Percentiles rank a stretch among this genome's conserved stretches.
These are phyloP conservation scores for Darksidea phi DNA, from an alignment of 495 filamentous ascomycete genomes.

Conservation along the genomic window DNA sequence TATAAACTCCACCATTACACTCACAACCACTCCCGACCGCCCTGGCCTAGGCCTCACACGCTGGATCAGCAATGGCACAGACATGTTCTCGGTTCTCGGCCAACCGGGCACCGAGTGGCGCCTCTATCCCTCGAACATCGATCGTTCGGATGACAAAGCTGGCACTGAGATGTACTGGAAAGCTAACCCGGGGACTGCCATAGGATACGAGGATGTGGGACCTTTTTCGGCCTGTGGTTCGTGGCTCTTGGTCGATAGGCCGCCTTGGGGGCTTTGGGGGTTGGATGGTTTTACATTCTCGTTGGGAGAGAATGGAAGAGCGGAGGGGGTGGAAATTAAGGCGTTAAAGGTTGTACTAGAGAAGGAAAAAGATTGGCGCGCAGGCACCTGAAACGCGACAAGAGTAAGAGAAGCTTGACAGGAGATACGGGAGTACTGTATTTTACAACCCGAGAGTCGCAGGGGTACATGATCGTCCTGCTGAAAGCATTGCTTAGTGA, in stretches of 20 bases:
- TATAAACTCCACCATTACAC: constrained; percentile 40
- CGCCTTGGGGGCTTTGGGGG: constrained; percentile 45
- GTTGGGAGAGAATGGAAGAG: constrained; percentile 44
- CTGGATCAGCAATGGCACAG: constrained; percentile 53
- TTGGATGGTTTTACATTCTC: constrained; percentile 56
- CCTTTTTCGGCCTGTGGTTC: constrained; percentile 46
- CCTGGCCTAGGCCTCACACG: constrained; percentile 51
- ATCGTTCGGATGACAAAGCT: constrained; percentile 24
- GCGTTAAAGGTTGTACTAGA: constrained; percentile 43
- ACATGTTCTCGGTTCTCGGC: constrained; percentile 42
- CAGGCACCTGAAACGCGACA: too few species aligned
- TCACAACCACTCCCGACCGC: constrained; percentile 43
- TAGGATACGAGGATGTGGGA: too few species aligned
- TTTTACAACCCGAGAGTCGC: too few species aligned
- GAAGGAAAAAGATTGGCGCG: too few species aligned
- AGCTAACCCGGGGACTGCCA: too few species aligned
- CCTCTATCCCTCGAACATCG: constrained; percentile 49
- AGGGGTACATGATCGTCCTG: too few species aligned
- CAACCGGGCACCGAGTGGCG: constrained; percentile 42
- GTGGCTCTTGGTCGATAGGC: constrained; percentile 51
- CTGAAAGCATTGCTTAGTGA: too few species aligned
- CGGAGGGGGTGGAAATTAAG: constrained; percentile 47
- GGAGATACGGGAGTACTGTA: too few species aligned
- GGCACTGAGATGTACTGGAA: constrained; percentile 21
- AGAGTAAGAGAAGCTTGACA: too few species aligned